Base-by-base conservation (phyloP, 2,329 filamentous ascomycete genomes). In the Fusarium robinianum region DNA sequence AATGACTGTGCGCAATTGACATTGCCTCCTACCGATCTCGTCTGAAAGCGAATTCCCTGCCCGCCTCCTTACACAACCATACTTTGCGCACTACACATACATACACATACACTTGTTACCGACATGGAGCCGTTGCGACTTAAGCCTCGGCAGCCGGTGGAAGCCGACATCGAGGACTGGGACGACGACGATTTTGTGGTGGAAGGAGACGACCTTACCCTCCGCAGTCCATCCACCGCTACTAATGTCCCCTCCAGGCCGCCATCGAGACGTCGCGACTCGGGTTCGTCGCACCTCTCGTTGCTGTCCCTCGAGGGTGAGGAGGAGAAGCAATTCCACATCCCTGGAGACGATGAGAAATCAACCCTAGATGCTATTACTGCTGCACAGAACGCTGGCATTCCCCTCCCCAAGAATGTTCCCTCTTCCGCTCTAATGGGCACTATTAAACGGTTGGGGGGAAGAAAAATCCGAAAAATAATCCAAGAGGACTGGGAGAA, bases 381-480 rank as follows among this genome's bases (percentile, higher is more conserved):
- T 16, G 88, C 90, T 6, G 92, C 91, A 22, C 87, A 90, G 62
- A 85, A 84, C 65, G 91, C 90, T 17, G 94, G 94, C 57, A 96
- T 99, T 53, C 92, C 94, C 6, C 82, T 97, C 42, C 94, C 94
- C 18, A 76, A 81, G 37, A 91, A 91, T 64, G 83, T 97, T 21
- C 90, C 92, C 2, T 83, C 88, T 19, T 96, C 92, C 14, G 94
- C 94, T 19, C 75, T 99, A 27, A 81, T 94, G 66, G 92, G 92
- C 38, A 92, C 90, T 8, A 97, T 97, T 64, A 95, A 95, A 72
- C 80, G 91, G 57, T 77, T 97, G 22, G 91, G 91, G 35, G 83
- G 83, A 46, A 80, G 82, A 56, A 90, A 85, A 61, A 76, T 87
- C 14, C 85, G 83, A 61, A 86, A 81, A 62, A 82, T 85, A 26